Percentiles rank a stretch among this genome's conserved stretches.
Evolutionary conservation across 2,329 filamentous ascomycete species (phyloP).

Genomic region (Alternaria tenuissima): DNA sequence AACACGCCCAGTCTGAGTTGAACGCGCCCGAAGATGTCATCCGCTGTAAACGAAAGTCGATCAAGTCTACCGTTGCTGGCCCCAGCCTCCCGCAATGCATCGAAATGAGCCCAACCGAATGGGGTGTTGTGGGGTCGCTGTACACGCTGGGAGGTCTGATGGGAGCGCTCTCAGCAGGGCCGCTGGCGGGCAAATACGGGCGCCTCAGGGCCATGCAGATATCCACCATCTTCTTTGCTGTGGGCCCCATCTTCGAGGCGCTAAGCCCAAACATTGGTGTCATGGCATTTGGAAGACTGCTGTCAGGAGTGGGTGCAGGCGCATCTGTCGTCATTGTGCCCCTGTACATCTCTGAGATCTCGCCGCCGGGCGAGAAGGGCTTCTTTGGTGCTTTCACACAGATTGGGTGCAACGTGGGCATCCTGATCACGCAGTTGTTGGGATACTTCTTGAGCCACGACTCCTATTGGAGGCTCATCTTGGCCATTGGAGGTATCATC

Average conservation of each 20-base stretch:
- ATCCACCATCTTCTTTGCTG: conserved; percentile 77
- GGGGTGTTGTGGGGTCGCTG: conserved; percentile 86
- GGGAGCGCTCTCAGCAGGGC: conserved; percentile 82
- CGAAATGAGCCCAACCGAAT: conserved; percentile 81
- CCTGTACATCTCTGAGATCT: conserved; percentile 91
- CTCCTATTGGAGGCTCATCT: conserved; percentile 81
- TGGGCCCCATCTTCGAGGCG: conserved; percentile 80
- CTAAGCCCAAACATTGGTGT: conserved; percentile 71
- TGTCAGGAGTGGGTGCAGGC: conserved; percentile 85
- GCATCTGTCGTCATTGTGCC: conserved; percentile 92
- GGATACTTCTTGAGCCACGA: conserved; percentile 88
- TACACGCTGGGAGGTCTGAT: conserved; percentile 89
- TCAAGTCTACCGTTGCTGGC: conserved; percentile 49
- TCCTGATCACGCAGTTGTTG: conserved; percentile 80
- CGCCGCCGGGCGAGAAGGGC: conserved; percentile 73
- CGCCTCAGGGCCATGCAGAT: conserved; percentile 77
- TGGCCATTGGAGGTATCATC: conserved; percentile 75
- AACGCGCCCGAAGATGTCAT: conserved; percentile 96
- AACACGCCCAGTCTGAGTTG: conserved; percentile 76
- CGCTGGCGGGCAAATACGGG: conserved; percentile 78
- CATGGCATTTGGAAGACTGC: conserved; percentile 76
- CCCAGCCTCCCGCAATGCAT: conserved; percentile 76
- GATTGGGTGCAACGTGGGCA: conserved; percentile 91
- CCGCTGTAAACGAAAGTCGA: conserved; percentile 75
- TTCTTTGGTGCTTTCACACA: conserved; percentile 88